These are phyloP conservation scores for Cylindrotheca fusiformis DNA, from an alignment of 108 stramenopile genomes.

Conservation along the genomic window DNA sequence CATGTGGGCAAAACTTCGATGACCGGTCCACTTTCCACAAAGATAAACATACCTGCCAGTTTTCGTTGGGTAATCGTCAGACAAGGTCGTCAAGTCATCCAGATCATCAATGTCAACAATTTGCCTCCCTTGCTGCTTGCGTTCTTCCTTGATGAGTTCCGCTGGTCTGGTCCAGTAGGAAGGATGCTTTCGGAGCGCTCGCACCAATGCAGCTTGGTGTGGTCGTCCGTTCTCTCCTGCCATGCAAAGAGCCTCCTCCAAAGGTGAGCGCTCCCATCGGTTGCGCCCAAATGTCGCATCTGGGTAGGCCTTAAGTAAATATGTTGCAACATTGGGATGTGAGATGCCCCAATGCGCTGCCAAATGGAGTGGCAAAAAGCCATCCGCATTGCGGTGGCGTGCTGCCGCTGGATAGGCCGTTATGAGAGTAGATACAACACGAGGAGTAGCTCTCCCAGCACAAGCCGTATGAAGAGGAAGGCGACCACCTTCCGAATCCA, in stretches of 20 bases:
- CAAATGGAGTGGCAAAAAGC: conserved; percentile 76
- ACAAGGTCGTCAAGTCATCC: conserved; percentile 18
- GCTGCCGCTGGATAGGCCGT: conserved; percentile 81
- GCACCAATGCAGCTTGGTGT: conserved; percentile 76
- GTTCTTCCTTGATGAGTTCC: conserved; percentile 44
- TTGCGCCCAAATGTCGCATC: conserved; percentile 86
- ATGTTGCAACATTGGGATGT: conserved; percentile 70
- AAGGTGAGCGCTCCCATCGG: conserved; percentile 83
- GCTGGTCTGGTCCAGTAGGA: conserved; percentile 73
- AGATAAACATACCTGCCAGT: conserved; percentile 3
- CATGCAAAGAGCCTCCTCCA: conserved; percentile 88
- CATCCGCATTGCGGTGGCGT: conserved; percentile 81
- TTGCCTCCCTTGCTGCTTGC: neutral
- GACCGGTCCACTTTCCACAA: conserved; percentile 1
- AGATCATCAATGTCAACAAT: conserved; percentile 51
- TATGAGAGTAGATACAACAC: conserved; percentile 61
- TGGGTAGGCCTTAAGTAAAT: conserved; percentile 72
- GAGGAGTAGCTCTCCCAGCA: conserved; percentile 74
- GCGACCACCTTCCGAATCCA: conserved; percentile 78
- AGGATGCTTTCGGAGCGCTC: conserved; percentile 80
- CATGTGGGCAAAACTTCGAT: too few species aligned
- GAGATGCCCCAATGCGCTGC: conserved; percentile 86
- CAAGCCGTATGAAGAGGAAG: conserved; percentile 82
- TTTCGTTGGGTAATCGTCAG: conserved; percentile 7
- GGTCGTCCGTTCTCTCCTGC: conserved; percentile 88